Percentiles rank a stretch among this genome's conserved stretches.
These are phyloP conservation scores for Capsella bursapastoris DNA, from an alignment of 345 rosid species.

Conservation along the genomic window DNA sequence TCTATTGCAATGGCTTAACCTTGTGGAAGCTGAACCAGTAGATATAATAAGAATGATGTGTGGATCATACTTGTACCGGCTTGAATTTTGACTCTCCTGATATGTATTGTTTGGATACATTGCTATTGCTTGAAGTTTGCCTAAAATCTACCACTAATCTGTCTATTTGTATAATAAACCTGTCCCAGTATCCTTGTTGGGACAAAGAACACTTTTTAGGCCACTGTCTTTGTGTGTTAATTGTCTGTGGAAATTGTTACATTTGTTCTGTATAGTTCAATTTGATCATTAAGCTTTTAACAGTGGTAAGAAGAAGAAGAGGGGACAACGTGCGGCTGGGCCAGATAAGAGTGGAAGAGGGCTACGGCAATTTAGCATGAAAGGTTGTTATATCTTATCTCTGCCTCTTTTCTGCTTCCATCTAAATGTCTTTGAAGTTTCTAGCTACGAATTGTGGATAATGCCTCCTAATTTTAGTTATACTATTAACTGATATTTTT, in stretches of 20 bases:
- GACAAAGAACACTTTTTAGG: slow-evolving; percentile 4
- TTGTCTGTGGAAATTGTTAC: slow-evolving; percentile 4
- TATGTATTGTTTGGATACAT: background rate
- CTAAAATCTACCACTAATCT: background rate
- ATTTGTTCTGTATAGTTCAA: slow-evolving; percentile 8
- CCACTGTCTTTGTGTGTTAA: background rate
- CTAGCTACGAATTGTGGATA: slow-evolving; percentile 15
- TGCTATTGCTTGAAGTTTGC: slow-evolving; percentile 1
- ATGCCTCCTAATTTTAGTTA: background rate
- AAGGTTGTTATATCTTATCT: slow-evolving; percentile 58
- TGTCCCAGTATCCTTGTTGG: background rate
- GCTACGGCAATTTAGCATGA: slow-evolving; percentile 98
- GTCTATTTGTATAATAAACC: background rate
- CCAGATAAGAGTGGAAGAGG: slow-evolving; percentile 98
- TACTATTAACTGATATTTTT: background rate
- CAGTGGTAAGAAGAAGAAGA: slow-evolving; percentile 91
- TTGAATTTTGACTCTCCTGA: slow-evolving; percentile 26
- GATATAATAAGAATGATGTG: background rate
- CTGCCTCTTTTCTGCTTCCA: background rate
- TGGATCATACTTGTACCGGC: slow-evolving; percentile 14
- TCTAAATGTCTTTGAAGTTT: background rate
- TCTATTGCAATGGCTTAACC: background rate
- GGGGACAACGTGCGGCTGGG: slow-evolving; percentile 85
- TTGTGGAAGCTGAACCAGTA: slow-evolving; percentile 10
- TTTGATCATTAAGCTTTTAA: slow-evolving; percentile 28